phyloP scores from a whole-genome alignment of 2,329 filamentous ascomycete species.

The Phialophora tarda region DNA sequence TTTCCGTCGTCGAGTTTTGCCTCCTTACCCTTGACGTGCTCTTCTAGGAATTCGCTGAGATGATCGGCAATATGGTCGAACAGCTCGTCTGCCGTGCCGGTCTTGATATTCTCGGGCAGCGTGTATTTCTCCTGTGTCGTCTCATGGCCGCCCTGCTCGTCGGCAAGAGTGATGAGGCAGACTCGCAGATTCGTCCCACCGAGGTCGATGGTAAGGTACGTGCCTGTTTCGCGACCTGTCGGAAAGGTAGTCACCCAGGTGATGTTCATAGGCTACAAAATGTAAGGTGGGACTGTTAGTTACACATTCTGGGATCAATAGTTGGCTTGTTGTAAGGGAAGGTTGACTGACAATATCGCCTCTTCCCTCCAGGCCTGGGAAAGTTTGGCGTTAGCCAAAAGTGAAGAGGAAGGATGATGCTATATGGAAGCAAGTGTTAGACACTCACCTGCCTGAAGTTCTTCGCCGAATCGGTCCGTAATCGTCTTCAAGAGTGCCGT shows the following conservation, averaged over 20 bases:
- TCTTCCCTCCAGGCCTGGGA: neutral
- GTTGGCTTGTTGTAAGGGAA: too few relatives aligned
- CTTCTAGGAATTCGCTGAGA: slow-evolving; percentile 83
- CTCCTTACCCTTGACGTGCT: slow-evolving; percentile 67
- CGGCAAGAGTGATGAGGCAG: slow-evolving; percentile 79
- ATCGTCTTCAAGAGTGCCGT: slow-evolving; percentile 79
- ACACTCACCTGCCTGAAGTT: slow-evolving; percentile 74
- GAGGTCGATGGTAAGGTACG: slow-evolving; percentile 83
- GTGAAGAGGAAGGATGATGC: neutral
- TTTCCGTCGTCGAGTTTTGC: slow-evolving; percentile 57
- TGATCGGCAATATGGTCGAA: slow-evolving; percentile 96
- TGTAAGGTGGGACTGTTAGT: neutral
- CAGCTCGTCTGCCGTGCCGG: slow-evolving; percentile 74
- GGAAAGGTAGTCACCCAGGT: slow-evolving; percentile 94
- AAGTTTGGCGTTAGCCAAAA: neutral
- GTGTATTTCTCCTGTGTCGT: slow-evolving; percentile 88
- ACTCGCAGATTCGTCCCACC: slow-evolving; percentile 89
- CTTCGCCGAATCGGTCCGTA: slow-evolving; percentile 80
- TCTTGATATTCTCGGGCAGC: slow-evolving; percentile 83
- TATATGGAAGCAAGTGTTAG: neutral
- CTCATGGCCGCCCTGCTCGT: slow-evolving; percentile 85
- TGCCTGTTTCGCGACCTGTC: slow-evolving; percentile 81
- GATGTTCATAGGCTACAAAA: slow-evolving; percentile 84
- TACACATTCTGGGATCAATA: neutral
- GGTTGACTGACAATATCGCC: slow-evolving; percentile 16